These are phyloP conservation scores for Dorcoceras hygrometricum DNA, from an alignment of 257 asterid genomes.

Conservation along the genomic window DNA sequence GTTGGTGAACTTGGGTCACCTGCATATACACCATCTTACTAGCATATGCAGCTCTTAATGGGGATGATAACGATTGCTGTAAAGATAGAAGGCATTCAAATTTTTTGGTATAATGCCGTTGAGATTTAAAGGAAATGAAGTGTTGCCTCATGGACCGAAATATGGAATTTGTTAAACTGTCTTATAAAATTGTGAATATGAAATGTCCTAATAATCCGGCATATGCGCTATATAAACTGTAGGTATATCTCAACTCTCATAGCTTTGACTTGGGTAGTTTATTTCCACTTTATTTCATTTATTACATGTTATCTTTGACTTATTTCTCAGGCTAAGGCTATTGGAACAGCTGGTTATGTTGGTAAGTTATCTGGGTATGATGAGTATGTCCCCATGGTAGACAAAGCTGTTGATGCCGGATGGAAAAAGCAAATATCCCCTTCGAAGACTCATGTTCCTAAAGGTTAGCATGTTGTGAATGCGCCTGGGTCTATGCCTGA, in stretches of 20 bases:
- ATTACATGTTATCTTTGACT: constrained; percentile 16
- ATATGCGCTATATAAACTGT: no score
- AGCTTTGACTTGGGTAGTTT: background rate
- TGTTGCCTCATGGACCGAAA: background rate
- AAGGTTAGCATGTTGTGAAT: constrained; percentile 45
- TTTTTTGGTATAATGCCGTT: background rate
- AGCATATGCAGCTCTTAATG: background rate
- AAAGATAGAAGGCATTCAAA: background rate
- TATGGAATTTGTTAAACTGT: no score
- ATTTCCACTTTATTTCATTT: constrained; percentile 8
- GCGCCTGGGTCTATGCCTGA: constrained; percentile 11
- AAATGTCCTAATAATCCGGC: no score
- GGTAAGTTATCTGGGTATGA: constrained; percentile 71
- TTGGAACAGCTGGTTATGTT: constrained; percentile 52
- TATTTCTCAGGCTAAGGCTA: constrained; percentile 66
- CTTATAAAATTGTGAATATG: background rate
- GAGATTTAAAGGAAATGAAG: background rate
- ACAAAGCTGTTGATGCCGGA: constrained; percentile 90
- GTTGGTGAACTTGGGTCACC: background rate
- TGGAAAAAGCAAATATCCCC: constrained; percentile 68
- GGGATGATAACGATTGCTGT: background rate
- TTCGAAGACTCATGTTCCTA: constrained; percentile 46
- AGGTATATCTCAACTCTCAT: constrained; percentile 1
- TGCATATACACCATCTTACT: background rate
- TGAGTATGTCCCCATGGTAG: constrained; percentile 99